A percentile compares a stretch with the other conserved stretches of the same genome.
These are phyloP conservation scores for Rhododendron kiyosumense DNA, from an alignment of 148 eudicot species.

Conservation along the genomic window DNA sequence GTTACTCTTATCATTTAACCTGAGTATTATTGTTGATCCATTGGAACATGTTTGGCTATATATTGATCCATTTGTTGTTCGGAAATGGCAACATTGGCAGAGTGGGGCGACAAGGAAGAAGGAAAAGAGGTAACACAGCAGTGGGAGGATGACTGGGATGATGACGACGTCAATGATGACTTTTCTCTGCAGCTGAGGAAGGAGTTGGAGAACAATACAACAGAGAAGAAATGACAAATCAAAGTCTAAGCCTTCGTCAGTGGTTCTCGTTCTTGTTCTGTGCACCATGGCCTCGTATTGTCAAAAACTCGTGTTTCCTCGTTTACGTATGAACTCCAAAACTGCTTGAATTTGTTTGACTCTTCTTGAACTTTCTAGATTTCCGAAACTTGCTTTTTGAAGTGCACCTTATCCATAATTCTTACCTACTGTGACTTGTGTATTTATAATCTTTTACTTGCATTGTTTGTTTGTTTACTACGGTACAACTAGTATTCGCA, in stretches of 20 bases:
- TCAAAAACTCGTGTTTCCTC: neutral
- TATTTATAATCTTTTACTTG: neutral
- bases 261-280: neutral
- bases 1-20: neutral
- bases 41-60: neutral
- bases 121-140: slow-evolving; percentile 63
- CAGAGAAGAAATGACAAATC: slow-evolving; percentile 9
- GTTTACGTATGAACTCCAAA: neutral
- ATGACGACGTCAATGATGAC: neutral
- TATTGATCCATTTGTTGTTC: neutral
- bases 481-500: neutral
- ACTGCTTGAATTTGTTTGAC: neutral
- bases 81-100: slow-evolving; percentile 22
- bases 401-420: neutral
- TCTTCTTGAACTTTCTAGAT: neutral
- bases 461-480: neutral
- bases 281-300: neutral
- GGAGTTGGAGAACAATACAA: slow-evolving; percentile 10
- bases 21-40: neutral
- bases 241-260: slow-evolving; percentile 4
- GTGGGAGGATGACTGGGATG: slow-evolving; percentile 3
- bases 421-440: neutral
- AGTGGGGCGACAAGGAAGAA: slow-evolving; percentile 75
- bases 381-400: neutral
- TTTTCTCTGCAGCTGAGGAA: neutral